Base-by-base conservation (phyloP, 495 filamentous ascomycete genomes). In the Neurospora sp. region DNA sequence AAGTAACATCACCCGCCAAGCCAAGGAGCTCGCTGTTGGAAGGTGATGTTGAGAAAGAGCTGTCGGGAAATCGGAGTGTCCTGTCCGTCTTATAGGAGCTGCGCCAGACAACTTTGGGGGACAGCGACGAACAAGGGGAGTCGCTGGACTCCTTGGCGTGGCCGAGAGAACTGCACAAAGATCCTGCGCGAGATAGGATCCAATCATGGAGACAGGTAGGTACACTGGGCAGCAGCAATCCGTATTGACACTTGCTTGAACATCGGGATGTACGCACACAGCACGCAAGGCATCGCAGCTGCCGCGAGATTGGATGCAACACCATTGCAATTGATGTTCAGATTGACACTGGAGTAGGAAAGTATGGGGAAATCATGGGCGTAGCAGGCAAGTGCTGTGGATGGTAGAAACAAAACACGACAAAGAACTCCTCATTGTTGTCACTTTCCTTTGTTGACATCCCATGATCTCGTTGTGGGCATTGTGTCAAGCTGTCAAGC, bases 31-130 rank as follows among this genome's bases (percentile, higher is more conserved):
- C 0, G 16, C 7, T 44, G 6, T n/a, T 18, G 42, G 0, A 8
- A n/a, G 0, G 7, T 9, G 18, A n/a, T 44, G 0, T 0, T 0
- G 18, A 9, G 42, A n/a, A 44, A 9, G 4, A 44, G 7, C 2
- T n/a, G 18, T n/a, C 1, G 2, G 1, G 3, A 44, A 9, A 9
- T n/a, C 7, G 42, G 42, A 44, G 42, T 44, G 42, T 44, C 18
- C 42, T 1, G 18, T n/a, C 2, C 7, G 42, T 44, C 42, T 44
- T 44, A 44, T 44, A n/a, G 7, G 16, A 9, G 42, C 42, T 44
- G 41, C 16, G 16, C 41, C 42, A n/a, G 42, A 44, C 42, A 44
- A n/a, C 18, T 1, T 42, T 42, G 42, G 42, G 42, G 41, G 41
- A 16, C 41, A 42, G 42, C 42, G 18, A 44, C 42, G 18, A 10